These are phyloP conservation scores for Fusarium sp. DNA, from an alignment of 2,329 filamentous ascomycete genomes.

Conservation along the genomic window DNA sequence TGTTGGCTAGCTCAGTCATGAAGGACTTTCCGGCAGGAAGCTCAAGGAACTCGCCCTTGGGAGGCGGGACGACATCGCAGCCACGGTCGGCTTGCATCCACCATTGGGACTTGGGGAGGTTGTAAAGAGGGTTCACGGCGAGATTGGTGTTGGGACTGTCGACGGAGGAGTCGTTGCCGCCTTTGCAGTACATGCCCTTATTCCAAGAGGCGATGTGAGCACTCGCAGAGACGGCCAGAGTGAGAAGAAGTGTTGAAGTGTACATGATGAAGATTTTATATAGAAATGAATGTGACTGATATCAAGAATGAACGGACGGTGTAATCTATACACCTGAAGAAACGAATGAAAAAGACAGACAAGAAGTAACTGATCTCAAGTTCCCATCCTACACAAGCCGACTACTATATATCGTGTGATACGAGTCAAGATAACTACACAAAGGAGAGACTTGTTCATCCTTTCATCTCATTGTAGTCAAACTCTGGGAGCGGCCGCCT, in stretches of 20 bases:
- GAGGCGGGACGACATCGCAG: slow-evolving; percentile 59
- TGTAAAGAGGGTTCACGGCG: slow-evolving; percentile 62
- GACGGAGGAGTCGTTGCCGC: slow-evolving; percentile 51
- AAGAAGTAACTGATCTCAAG: background rate
- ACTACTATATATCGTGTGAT: slow-evolving; percentile 19
- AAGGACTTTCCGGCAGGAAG: slow-evolving; percentile 65
- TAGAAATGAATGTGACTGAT: slow-evolving; percentile 4
- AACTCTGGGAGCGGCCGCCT: slow-evolving; percentile 42
- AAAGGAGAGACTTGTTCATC: background rate
- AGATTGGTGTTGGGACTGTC: slow-evolving; percentile 62
- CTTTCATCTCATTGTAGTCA: slow-evolving; percentile 45
- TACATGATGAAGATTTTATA: slow-evolving; percentile 30
- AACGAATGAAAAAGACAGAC: slow-evolving; percentile 31
- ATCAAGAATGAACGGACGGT: slow-evolving; percentile 40
- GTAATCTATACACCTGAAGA: slow-evolving; percentile 42
- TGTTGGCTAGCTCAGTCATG: slow-evolving; percentile 66
- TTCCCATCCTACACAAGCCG: background rate
- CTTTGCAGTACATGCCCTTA: slow-evolving; percentile 51
- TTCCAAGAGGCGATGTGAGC: slow-evolving; percentile 51
- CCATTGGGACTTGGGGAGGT: slow-evolving; percentile 62
- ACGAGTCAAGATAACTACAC: background rate
- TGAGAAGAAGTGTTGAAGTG: slow-evolving; percentile 41
- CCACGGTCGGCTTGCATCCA: slow-evolving; percentile 67
- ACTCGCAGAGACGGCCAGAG: slow-evolving; percentile 40
- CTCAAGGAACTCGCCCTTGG: slow-evolving; percentile 55